These are phyloP conservation scores for Zymoseptoria ardabiliae DNA, from an alignment of 2,329 filamentous ascomycete genomes.

Conservation along the genomic window DNA sequence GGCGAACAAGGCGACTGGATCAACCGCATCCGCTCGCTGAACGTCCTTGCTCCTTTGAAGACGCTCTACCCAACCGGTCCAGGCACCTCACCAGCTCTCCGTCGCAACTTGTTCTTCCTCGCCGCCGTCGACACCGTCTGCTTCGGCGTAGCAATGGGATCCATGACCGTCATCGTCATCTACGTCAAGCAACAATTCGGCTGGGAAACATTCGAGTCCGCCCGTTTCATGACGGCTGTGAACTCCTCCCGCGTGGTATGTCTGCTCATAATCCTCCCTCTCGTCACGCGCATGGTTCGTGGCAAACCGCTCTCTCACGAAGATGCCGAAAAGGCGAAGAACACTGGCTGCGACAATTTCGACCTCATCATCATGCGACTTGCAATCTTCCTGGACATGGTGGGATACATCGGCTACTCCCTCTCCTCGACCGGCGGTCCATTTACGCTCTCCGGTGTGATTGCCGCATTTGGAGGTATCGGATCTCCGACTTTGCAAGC, in stretches of 20 bases:
- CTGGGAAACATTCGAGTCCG: slow-evolving; percentile 76
- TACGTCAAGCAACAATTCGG: slow-evolving; percentile 74
- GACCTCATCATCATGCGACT: slow-evolving; percentile 71
- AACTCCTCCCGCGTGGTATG: slow-evolving; percentile 69
- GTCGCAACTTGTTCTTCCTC: slow-evolving; percentile 75
- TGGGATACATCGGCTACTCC: slow-evolving; percentile 66
- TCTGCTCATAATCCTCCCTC: slow-evolving; percentile 67
- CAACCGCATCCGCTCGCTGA: slow-evolving; percentile 42
- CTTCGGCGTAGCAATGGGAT: slow-evolving; percentile 74
- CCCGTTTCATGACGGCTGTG: slow-evolving; percentile 71
- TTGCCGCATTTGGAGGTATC: slow-evolving; percentile 74
- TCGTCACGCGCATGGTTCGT: slow-evolving; percentile 70
- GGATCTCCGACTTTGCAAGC: slow-evolving; percentile 79
- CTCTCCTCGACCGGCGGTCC: slow-evolving; percentile 53
- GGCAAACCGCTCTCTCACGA: slow-evolving; percentile 37
- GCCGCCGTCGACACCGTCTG: slow-evolving; percentile 74
- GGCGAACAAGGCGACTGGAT: slow-evolving; percentile 38
- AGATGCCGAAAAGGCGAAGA: slow-evolving; percentile 35
- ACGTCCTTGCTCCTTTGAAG: slow-evolving; percentile 68
- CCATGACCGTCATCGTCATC: slow-evolving; percentile 71
- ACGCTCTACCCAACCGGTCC: slow-evolving; percentile 68
- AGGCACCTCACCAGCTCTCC: slow-evolving; percentile 53
- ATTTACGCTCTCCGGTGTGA: slow-evolving; percentile 64
- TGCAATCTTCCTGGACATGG: slow-evolving; percentile 67
- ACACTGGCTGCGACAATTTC: slow-evolving; percentile 65